Base-by-base conservation (phyloP, 495 filamentous ascomycete genomes). In the Stereocaulon alpinum region DNA sequence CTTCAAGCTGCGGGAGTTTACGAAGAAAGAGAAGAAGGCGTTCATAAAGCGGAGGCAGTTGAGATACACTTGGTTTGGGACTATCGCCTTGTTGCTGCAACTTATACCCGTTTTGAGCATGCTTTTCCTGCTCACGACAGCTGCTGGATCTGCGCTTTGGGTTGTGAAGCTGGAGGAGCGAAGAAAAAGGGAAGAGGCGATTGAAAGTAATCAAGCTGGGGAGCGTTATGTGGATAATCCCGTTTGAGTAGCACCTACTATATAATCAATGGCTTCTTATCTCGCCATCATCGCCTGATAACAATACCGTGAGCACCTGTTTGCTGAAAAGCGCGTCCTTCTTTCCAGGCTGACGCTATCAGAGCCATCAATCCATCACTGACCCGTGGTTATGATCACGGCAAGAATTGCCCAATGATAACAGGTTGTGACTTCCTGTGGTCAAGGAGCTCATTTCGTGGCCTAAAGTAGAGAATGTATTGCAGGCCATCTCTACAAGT, bases 41-140 rank as follows among this genome's bases (percentile, higher is more conserved):
- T 79, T 73, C 41, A 72, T 85, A 34, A 74, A 74, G 59, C 67
- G 67, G 51, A 69, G 80, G 41, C 73, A 80, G 66, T 70, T 77
- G 59, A 74, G 79, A 56, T 87, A 87, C 64, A 86, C 83, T n/a
- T 80, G 81, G 48, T 85, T 86, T 63, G 84, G 84, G 30, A 80
- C 82, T 4, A 68, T 83, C 12, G 80, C 81, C 34, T 67, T 86
- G 60, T 47, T 83, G 17, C 68, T 87, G 34, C 84, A 87, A 65
- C 68, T 87, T 27, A 70, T 86, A 24, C 84, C 84, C 12, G 74
- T 79, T 3, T 68, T 85, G 47, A 82, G 79, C 48, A 86, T 87
- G 83, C 67, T 85, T 27, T 87, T 87, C 63, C 71, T 87, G 32
- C 71, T 87, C 65, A 84, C 84, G 18, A 83, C 81, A 27, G 81